These are phyloP conservation scores for Alternaria angustiovoidea DNA, from an alignment of 2,329 filamentous ascomycete genomes.

Conservation along the genomic window DNA sequence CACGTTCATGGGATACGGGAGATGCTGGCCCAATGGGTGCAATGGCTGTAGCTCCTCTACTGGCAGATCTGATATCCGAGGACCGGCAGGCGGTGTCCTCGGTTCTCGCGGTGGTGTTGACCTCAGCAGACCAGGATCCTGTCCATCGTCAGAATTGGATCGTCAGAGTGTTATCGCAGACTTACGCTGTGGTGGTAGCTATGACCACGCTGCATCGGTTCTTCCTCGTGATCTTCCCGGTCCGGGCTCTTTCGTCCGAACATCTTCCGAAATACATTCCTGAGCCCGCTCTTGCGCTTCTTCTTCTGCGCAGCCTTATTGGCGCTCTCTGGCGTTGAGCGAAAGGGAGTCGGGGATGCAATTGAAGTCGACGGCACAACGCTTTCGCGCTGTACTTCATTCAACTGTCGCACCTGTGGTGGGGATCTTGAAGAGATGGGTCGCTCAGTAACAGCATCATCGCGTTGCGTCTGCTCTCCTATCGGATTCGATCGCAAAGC, in stretches of 20 bases:
- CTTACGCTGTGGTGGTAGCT: constrained; percentile 49
- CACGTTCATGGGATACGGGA: constrained; percentile 53
- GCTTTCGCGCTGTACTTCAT: constrained; percentile 37
- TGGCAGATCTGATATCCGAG: constrained; percentile 48
- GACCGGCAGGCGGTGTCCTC: constrained; percentile 24
- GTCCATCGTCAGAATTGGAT: constrained; percentile 9
- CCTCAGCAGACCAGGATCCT: constrained; percentile 45
- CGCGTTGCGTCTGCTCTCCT: constrained; percentile 9
- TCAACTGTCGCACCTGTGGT: constrained; percentile 34
- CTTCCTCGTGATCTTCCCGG: constrained; percentile 33
- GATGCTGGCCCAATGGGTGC: constrained; percentile 46
- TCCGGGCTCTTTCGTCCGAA: constrained; percentile 46
- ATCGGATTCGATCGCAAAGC: constrained; percentile 26
- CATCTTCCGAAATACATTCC: constrained; percentile 50
- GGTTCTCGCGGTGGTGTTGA: constrained; percentile 32
- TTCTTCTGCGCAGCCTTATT: constrained; percentile 39
- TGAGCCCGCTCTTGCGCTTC: constrained; percentile 48
- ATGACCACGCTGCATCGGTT: constrained; percentile 35
- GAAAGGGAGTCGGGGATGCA: constrained; percentile 40
- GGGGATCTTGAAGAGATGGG: constrained; percentile 24
- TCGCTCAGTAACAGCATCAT: constrained; percentile 14
- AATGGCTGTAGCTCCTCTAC: constrained; percentile 44
- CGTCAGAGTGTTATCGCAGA: background rate
- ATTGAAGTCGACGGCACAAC: constrained; percentile 32
- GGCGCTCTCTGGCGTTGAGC: constrained; percentile 41